A percentile compares a stretch with the other conserved stretches of the same genome.
Evolutionary conservation across 371 early-diverging fungal species (phyloP).

Genomic region (Syncephalis plumigaleata): DNA sequence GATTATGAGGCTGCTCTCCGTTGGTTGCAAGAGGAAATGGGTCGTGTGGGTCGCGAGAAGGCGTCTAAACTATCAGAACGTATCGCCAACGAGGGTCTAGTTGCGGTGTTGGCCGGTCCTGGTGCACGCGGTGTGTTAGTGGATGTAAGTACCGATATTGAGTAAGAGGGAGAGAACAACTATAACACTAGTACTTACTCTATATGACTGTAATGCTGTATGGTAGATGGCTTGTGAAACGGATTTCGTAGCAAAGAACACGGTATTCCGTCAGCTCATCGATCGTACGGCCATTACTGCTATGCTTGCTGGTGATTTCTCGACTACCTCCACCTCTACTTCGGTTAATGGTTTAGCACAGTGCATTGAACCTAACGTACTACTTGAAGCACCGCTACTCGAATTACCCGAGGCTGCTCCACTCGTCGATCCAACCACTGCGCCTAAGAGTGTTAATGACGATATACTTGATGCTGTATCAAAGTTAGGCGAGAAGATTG

Average conservation of each 20-base stretch:
- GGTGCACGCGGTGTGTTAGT: slow-evolving; percentile 34
- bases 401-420: slow-evolving; percentile 24
- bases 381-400: slow-evolving; percentile 24
- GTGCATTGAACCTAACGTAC: slow-evolving; percentile 7
- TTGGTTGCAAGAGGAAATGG: slow-evolving; percentile 64
- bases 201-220: too few relatives aligned
- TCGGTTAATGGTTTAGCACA: slow-evolving; percentile 13
- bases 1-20: slow-evolving; percentile 58
- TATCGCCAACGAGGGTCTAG: slow-evolving; percentile 45
- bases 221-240: slow-evolving; percentile 86
- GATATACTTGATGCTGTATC: slow-evolving; percentile 54
- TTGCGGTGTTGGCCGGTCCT: slow-evolving; percentile 30
- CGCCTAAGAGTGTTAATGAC: slow-evolving; percentile 21
- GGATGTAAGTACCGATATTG: slow-evolving; percentile 34
- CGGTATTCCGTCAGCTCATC: slow-evolving; percentile 62
- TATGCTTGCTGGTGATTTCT: slow-evolving; percentile 21
- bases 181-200: too few relatives aligned
- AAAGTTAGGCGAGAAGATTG: slow-evolving; percentile 77
- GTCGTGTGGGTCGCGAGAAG: slow-evolving; percentile 51
- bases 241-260: slow-evolving; percentile 81
- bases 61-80: slow-evolving; percentile 49
- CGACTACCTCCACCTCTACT: slow-evolving; percentile 9
- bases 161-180: too few relatives aligned
- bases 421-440: slow-evolving; percentile 8
- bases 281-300: slow-evolving; percentile 47